Conservation (phyloP, 2,329 filamentous ascomycete species). For the Myrmaecium sp. region DNA sequence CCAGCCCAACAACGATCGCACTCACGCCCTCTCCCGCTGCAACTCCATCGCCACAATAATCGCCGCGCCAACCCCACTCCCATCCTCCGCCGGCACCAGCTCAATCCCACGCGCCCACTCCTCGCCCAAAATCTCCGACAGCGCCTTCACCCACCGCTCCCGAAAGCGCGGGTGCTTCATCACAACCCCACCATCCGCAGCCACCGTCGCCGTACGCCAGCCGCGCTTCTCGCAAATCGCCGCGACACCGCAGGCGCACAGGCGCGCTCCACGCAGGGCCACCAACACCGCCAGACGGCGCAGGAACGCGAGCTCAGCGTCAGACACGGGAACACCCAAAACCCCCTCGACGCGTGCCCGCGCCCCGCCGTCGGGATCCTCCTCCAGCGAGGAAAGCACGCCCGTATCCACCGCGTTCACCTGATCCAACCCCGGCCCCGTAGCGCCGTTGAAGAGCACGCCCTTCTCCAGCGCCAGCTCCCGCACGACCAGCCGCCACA, state of each 20-base stretch:
- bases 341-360: no score
- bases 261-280: conserved; percentile 16
- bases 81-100: conserved; percentile 24
- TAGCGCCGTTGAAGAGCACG: conserved; percentile 62
- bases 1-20: no score
- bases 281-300: conserved; percentile 16
- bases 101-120: conserved; percentile 13
- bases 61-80: conserved; percentile 23
- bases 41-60: conserved; percentile 17
- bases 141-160: conserved; percentile 21
- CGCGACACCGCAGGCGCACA: conserved; percentile 21
- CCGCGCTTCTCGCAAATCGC: conserved; percentile 18
- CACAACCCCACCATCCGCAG: conserved; percentile 22
- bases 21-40: conserved; percentile 8
- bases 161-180: conserved; percentile 27
- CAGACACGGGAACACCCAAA: conserved; percentile 9
- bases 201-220: conserved; percentile 18
- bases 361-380: conserved; percentile 29
- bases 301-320: conserved; percentile 13
- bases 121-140: conserved; percentile 23
- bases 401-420: conserved; percentile 73
- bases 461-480: conserved; percentile 48
- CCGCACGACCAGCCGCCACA: conserved; percentile 27
- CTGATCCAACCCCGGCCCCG: no score
- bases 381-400: conserved; percentile 76